phyloP scores from a whole-genome alignment of 805 yeast species.

The Yamadazyma endophytica region DNA sequence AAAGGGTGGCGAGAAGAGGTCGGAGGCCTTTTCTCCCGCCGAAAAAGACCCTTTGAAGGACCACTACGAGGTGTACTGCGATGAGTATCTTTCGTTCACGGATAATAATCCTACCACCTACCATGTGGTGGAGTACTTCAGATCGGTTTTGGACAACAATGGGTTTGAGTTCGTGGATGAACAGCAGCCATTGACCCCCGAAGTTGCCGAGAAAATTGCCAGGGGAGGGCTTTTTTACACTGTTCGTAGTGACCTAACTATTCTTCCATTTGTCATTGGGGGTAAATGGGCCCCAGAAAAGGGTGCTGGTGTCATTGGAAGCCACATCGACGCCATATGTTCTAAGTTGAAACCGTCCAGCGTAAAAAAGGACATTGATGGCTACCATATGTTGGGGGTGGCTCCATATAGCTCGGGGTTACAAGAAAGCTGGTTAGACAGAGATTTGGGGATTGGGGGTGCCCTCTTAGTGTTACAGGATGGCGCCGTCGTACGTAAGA shows the following conservation, averaged over 20 bases:
- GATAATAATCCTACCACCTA: slow-evolving; percentile 68
- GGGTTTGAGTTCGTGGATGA: slow-evolving; percentile 70
- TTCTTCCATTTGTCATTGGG: slow-evolving; percentile 72
- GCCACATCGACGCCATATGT: slow-evolving; percentile 74
- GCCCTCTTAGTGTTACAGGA: slow-evolving; percentile 50
- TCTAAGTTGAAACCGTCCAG: slow-evolving; percentile 71
- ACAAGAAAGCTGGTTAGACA: slow-evolving; percentile 68
- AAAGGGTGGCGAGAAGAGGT: slow-evolving; percentile 3
- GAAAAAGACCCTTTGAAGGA: neutral
- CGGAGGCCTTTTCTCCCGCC: neutral
- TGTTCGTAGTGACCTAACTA: slow-evolving; percentile 60
- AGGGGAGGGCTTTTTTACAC: slow-evolving; percentile 60
- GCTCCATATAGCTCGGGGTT: slow-evolving; percentile 81
- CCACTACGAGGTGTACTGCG: slow-evolving; percentile 5
- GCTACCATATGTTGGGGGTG: slow-evolving; percentile 74
- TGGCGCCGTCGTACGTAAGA: slow-evolving; percentile 35
- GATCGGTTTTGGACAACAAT: slow-evolving; percentile 43
- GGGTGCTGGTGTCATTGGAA: slow-evolving; percentile 68
- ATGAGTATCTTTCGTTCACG: slow-evolving; percentile 68
- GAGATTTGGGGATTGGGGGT: slow-evolving; percentile 85
- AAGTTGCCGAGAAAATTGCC: neutral
- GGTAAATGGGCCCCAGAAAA: slow-evolving; percentile 56
- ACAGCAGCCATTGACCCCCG: slow-evolving; percentile 32
- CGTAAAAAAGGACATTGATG: slow-evolving; percentile 56
- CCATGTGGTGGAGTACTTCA: slow-evolving; percentile 60